These are phyloP conservation scores for Wallacemonas sp. DNA, from an alignment of 208 protist species.

Conservation along the genomic window DNA sequence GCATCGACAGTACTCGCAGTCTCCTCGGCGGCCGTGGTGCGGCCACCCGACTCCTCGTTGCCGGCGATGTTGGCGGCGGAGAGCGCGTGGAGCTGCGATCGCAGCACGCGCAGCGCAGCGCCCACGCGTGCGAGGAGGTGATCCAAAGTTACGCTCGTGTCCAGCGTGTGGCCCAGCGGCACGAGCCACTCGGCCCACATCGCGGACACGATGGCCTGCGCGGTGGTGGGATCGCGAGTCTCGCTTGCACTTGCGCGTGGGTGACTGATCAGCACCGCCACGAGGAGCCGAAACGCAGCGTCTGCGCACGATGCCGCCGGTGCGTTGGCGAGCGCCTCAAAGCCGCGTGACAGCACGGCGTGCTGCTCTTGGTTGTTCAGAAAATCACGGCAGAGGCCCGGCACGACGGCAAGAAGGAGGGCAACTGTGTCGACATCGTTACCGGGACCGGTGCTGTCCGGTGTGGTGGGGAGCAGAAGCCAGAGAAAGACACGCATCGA, in stretches of 20 bases:
- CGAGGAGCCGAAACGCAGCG: slow-evolving; percentile 22
- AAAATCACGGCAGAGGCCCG: slow-evolving; percentile 11
- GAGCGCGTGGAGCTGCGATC: background rate
- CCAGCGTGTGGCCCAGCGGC: too few species aligned
- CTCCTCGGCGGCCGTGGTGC: background rate
- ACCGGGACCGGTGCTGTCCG: too few species aligned
- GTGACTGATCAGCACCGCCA: slow-evolving; percentile 15
- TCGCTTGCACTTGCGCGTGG: background rate
- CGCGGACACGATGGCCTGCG: too few species aligned
- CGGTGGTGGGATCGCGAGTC: too few species aligned
- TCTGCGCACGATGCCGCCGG: background rate
- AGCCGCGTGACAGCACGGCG: slow-evolving; percentile 17
- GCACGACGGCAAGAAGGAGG: slow-evolving; percentile 26
- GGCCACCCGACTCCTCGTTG: background rate
- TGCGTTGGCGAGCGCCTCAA: background rate
- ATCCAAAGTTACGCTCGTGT: too few species aligned
- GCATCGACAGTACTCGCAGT: background rate
- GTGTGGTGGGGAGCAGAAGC: slow-evolving; percentile 3
- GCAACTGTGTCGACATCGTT: slow-evolving; percentile 8
- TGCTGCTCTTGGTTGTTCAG: slow-evolving; percentile 18
- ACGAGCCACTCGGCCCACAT: slow-evolving; percentile 19
- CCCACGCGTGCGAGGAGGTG: too few species aligned
- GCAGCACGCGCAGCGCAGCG: too few species aligned
- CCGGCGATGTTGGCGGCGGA: background rate
- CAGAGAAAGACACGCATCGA: slow-evolving; percentile 20